Evolutionary conservation across 176 grass and related monocot species (phyloP), one percentile per base, ranked within the genome.

Genomic region (Paspalum vaginatum): DNA sequence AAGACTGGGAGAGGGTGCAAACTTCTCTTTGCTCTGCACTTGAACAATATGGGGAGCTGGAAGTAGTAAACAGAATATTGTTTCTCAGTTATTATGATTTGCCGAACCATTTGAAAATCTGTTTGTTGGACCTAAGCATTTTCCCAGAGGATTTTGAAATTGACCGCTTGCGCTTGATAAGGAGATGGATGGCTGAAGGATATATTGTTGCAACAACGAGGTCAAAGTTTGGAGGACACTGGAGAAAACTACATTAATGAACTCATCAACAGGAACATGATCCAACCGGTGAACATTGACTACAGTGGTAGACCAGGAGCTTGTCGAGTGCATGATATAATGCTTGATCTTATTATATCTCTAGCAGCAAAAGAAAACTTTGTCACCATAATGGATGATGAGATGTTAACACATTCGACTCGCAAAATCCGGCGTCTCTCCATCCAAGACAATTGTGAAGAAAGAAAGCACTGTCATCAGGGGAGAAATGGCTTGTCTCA

Each of bases 151-250:
- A 76, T 68, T 15, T 11, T 24, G 1, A 4, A 0, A 83, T 83
- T 11, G 7, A 5, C 0, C 2, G 72, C 1, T 4, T 47, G 4
- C 8, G 39, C 3, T 47, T 83, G 6, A 58, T 68, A 58, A 17
- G 51, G 50, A 84, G 50, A 68, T 84, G 81, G 81, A 59, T 21
- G 0, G 72, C 81, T 45, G 49, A 84, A 56, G 71, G 72, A 59
- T 76, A 67, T 3, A 22, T 84, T 38, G 5, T 5, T 2, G 40
- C n/a, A 22, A 38, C 14, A n/a, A 15, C 11, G 4, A 7, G 70
- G 61, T 39, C 48, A 57, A 17, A 5, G 3, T 0, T 7, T 84
- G 3, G 72, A 68, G 12, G 82, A 76, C 7, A 11, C 24, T 11
- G 61, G 16, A 49, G 62, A 76, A 40, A 17, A 16, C 1, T 84